Base-by-base conservation (phyloP, 371 early-diverging fungal genomes). In the Encephalitozoon romaleae region DNA sequence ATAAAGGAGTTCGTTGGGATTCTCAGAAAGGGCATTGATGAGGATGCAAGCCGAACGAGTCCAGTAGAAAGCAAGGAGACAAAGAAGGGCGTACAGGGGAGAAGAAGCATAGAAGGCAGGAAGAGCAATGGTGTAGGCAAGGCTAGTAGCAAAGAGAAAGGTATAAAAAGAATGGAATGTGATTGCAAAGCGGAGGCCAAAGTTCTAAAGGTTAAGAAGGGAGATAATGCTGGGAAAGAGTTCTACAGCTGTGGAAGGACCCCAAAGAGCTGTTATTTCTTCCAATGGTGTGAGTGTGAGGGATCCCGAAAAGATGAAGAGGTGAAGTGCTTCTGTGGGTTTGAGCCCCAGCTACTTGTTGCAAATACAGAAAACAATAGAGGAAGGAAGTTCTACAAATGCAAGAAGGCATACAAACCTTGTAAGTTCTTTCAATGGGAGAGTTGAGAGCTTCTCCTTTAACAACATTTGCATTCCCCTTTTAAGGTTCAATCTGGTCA, bases 1-100 rank as follows among this genome's bases (percentile, higher is more conserved):
- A 47, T 77, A 18, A 30, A 64, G 9, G 91, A 92, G 68, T 95
- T 95, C 0, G 88, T 89, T 32, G 52, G 66, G 23, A 72, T 66
- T n/a, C 42, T 81, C 23, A 51, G 21, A 5, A 67, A 73, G 43
- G 74, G 71, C 15, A 76, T 66, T 54, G 64, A 52, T 15, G 23
- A 12, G 18, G 38, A 59, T 30, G 15, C 15, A 30, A 45, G 55
- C 2, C 45, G 30, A 23, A 1, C 32, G 30, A 55, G 5, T 5
- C 38, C 23, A 4, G 42, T 47, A n/a, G 51, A 18, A 25, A 30
- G 34, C 5, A 34, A 32, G 25, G 2, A 25, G 66, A 2, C 15
- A 8, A 15, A 23, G 32, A 30, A 18, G 25, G 47, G 2, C 2
- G 42, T 1, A 8, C 0, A 21, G 9, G 38, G 64, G 42, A 42